Base-by-base conservation (phyloP, 1,284 basidiomycete genomes). In the Kwoniella shivajii region DNA sequence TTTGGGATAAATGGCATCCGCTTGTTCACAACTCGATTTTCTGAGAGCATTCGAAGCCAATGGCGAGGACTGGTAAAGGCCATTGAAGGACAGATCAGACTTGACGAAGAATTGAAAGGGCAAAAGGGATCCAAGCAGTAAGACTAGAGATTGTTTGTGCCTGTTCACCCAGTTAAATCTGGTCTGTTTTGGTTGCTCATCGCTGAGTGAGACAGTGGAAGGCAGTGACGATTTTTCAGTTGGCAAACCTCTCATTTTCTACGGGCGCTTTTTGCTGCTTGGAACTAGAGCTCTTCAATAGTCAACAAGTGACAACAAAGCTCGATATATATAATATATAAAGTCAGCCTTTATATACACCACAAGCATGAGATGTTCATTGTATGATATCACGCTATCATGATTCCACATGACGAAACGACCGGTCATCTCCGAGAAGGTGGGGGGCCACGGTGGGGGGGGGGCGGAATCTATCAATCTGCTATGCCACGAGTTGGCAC, bases 21-120 rank as follows among this genome's bases (percentile, higher is more conserved):
- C 64, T 52, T 70, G 66, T 18, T 50, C 57, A 43, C 68, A 70
- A 4, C 22, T 45, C n/a, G 43, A 45, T 33, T 45, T 45, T 31
- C 29, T 45, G n/a, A n/a, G n/a, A n/a, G n/a, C n/a, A n/a, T n/a
- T n/a, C n/a, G n/a, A n/a, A n/a, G n/a, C n/a, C n/a, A n/a, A n/a
- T n/a, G n/a, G n/a, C n/a, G n/a, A n/a, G n/a, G n/a, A n/a, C n/a
- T n/a, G n/a, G n/a, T n/a, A n/a, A n/a, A n/a, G n/a, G n/a, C n/a
- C n/a, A n/a, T n/a, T n/a, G n/a, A n/a, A n/a, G n/a, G n/a, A n/a
- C n/a, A n/a, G n/a, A n/a, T n/a, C n/a, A 14, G 43, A 9, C 5
- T n/a, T 14, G n/a, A 45, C n/a, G 18, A 45, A 26, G n/a, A 30
- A 29, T 18, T 45, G 43, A 31, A 45, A 29, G 16, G 31, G 10